Conservation (phyloP, 2,329 filamentous ascomycete genomes). For the Sclerotinia borealis region DNA sequence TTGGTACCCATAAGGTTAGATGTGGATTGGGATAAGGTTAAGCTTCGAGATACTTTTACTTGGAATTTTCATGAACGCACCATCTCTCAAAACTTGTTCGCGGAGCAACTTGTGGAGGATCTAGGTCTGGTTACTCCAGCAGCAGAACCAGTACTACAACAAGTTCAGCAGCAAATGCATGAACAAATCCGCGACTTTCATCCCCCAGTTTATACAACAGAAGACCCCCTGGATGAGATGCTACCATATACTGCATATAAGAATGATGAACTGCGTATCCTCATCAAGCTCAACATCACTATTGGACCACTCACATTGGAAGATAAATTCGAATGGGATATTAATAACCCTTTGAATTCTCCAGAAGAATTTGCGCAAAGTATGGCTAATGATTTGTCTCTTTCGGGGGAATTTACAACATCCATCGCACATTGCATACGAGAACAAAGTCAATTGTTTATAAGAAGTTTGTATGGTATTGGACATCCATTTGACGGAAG, state of each 20-base stretch:
- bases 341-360: constrained; percentile 89
- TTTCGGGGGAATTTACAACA: constrained; percentile 93
- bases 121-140: constrained; percentile 72
- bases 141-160: constrained; percentile 55
- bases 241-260: constrained; percentile 92
- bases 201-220: constrained; percentile 82
- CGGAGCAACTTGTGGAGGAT: constrained; percentile 85
- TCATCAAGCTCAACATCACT: constrained; percentile 95
- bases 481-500: constrained; percentile 94
- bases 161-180: constrained; percentile 63
- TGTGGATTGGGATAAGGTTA: constrained; percentile 92
- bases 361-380: constrained; percentile 88
- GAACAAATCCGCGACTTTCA: constrained; percentile 93
- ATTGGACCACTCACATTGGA: constrained; percentile 91
- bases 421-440: constrained; percentile 97
- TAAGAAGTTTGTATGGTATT: constrained; percentile 84
- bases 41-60: constrained; percentile 93
- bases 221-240: constrained; percentile 84
- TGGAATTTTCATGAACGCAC: constrained; percentile 96
- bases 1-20: constrained; percentile 87
- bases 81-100: constrained; percentile 73
- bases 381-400: constrained; percentile 83
- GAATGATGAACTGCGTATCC: constrained; percentile 96
- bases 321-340: constrained; percentile 98
- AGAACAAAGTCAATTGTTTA: constrained; percentile 92